Base-by-base conservation (phyloP, 495 filamentous ascomycete genomes). In the Penicillium macrosclerotiorum region DNA sequence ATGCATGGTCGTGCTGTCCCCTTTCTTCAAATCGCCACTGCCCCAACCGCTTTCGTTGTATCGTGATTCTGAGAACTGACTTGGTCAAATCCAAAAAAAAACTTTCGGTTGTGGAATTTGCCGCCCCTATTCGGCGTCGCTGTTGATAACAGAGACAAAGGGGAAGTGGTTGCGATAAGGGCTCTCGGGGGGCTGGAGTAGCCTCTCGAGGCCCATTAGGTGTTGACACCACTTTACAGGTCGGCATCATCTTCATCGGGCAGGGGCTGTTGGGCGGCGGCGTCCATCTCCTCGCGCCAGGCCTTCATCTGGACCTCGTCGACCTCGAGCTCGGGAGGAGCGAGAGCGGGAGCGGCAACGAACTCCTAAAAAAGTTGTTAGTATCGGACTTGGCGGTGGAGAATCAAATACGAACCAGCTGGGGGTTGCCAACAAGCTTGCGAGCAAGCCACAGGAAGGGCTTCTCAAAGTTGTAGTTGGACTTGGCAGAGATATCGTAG, bases 381-480 rank as follows among this genome's bases (percentile, higher is more conserved):
- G 56, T 49, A 61, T 45, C 47, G 20, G 30, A 47, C 35, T 30
- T 38, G 33, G 8, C n/a, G 20, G 22, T 30, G 23, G 9, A n/a
- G 8, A 22, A 32, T 18, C 8, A 5, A 9, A 29, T 44, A 78
- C 88, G 57, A 78, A 96, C 90, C 68, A 99, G 75, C 54, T 74
- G 69, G 52, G 87, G 80, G 79, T 99, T 96, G 67, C 93, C 94
- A 49, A 96, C 94, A 36, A 97, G 82, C 83, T 99, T 97, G 64
- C 94, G 84, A 42, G 93, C 94, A 59, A 99, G 86, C 94, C 94
- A 99, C 51, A 99, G 83, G 88, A 99, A 99, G 49, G 94, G 94
- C 84, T 99, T 99, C 86, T 99, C 94, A 77, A 99, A 99, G 85
- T 99, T 99, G 79, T 99, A 99, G 78, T 99, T 99, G 58, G 90